Evolutionary conservation across 2,329 filamentous ascomycete species (phyloP), one percentile per base, ranked within the genome.

Genomic region (Aschersonia sp.): DNA sequence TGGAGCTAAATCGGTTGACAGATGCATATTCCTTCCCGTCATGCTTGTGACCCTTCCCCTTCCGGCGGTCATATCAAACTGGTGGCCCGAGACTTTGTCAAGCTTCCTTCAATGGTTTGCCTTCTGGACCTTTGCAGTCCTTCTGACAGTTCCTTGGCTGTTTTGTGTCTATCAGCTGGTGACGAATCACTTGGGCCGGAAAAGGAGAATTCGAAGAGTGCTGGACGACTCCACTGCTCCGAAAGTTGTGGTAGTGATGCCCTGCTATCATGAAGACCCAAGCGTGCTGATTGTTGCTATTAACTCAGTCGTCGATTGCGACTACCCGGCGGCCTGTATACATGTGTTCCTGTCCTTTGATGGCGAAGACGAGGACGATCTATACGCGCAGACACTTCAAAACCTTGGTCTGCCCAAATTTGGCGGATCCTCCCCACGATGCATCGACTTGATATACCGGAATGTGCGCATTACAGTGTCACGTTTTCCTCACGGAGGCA

Each of bases 311-410:
- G 88, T 95, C 46, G 85, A 91, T 56, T 94, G 88, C 65, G 91
- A 96, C 57, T 97, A 97, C 54, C 91, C 92, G 1, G 78, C 88
- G 4, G 84, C 85, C 1, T 96, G 91, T 63, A 84, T 96, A 50
- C 92, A 97, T 62, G 82, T 96, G 31, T 97, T 97, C 65, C 74
- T 97, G 3, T 96, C 89, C 0, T 97, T 96, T 59, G 92, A 97
- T 57, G 91, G 89, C 47, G 87, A 89, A 54, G 76, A 86, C 52
- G 84, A 94, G 54, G 87, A 95, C 56, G 88, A 95, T 59, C 70
- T 94, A 0, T 97, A 94, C 60, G 74, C 94, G 44, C 86, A 83
- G 59, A 92, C 89, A 0, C 84, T 95, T 47, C 80, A 87, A 54
- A 84, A 82, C 53, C 78, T 97, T 3, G 91, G 89, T 4, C 85